A percentile compares a stretch with the other conserved stretches of the same genome.
These are phyloP conservation scores for Turritis glabra DNA, from an alignment of 345 rosid species.

Conservation along the genomic window DNA sequence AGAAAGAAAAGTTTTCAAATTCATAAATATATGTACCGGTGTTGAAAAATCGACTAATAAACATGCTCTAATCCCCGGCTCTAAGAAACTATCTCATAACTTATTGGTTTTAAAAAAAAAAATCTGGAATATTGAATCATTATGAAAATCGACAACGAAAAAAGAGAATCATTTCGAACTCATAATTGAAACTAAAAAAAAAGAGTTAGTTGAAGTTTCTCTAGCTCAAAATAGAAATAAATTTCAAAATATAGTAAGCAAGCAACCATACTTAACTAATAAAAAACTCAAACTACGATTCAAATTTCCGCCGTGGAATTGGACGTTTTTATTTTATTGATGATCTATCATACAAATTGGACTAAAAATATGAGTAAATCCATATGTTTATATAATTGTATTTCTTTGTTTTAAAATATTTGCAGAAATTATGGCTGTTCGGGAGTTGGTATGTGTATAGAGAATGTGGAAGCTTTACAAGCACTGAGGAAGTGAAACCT, in stretches of 20 bases:
- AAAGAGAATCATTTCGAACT: background rate
- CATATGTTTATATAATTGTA: background rate
- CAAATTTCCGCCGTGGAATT: too few species aligned
- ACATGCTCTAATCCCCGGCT: too few species aligned
- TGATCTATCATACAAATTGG: background rate
- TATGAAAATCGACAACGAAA: too few species aligned
- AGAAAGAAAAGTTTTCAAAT: too few species aligned
- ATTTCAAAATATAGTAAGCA: background rate
- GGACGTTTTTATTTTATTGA: too few species aligned
- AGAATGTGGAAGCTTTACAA: slow-evolving; percentile 33
- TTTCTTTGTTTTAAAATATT: background rate
- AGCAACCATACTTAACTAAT: background rate
- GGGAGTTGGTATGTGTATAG: slow-evolving; percentile 41
- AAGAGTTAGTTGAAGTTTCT: background rate
- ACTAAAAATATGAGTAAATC: background rate
- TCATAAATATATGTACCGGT: too few species aligned
- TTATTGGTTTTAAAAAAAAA: too few species aligned
- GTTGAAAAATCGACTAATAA: too few species aligned
- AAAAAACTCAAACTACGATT: too few species aligned
- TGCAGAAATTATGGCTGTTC: slow-evolving; percentile 40
- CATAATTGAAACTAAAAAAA: background rate
- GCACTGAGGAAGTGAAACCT: slow-evolving; percentile 38
- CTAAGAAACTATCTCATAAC: too few species aligned
- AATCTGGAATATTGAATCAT: too few species aligned
- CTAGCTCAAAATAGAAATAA: slow-evolving; percentile 4